Evolutionary conservation across 2,329 filamentous ascomycete genomes (phyloP).

Genomic region (Hypoxylon sp.): DNA sequence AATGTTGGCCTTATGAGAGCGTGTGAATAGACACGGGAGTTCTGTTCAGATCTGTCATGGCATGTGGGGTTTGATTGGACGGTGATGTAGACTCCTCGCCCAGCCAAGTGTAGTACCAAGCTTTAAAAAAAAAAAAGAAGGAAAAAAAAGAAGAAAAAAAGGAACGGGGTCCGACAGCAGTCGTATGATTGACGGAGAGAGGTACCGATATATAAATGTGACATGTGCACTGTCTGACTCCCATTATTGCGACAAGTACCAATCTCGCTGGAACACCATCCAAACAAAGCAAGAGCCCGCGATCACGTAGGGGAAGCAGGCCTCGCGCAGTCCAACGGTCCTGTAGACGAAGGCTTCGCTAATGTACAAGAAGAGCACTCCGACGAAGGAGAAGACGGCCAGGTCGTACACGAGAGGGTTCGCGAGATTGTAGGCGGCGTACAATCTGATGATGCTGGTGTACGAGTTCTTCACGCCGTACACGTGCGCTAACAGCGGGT

Average conservation of each 20-base stretch:
- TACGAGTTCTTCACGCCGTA: conserved; percentile 50
- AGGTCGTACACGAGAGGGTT: conserved; percentile 47
- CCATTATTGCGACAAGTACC: conserved; percentile 31
- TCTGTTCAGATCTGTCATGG: conserved; percentile 3
- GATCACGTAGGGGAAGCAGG: conserved; percentile 35
- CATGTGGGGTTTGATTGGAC: conserved; percentile 23
- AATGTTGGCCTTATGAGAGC: no score
- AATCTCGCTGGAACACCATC: conserved; percentile 40
- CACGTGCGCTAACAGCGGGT: conserved; percentile 44
- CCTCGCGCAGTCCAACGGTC: conserved; percentile 39
- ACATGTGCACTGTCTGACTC: no score
- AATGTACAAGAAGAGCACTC: conserved; percentile 44
- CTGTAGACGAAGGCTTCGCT: conserved; percentile 41
- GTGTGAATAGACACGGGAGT: conserved; percentile 5
- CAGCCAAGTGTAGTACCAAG: no score
- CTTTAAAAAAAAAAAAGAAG: no score
- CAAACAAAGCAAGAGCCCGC: conserved; percentile 34
- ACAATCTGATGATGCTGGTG: conserved; percentile 46
- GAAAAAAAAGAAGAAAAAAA: no score
- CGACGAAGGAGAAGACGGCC: conserved; percentile 44
- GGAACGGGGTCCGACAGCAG: conserved; percentile 1
- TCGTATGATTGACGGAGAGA: no score
- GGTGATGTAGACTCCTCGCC: conserved; percentile 17
- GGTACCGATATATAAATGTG: no score
- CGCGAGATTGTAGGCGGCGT: conserved; percentile 47